Base-by-base conservation (phyloP, 2,329 filamentous ascomycete species). In the Aspergillus eucalypticola region DNA sequence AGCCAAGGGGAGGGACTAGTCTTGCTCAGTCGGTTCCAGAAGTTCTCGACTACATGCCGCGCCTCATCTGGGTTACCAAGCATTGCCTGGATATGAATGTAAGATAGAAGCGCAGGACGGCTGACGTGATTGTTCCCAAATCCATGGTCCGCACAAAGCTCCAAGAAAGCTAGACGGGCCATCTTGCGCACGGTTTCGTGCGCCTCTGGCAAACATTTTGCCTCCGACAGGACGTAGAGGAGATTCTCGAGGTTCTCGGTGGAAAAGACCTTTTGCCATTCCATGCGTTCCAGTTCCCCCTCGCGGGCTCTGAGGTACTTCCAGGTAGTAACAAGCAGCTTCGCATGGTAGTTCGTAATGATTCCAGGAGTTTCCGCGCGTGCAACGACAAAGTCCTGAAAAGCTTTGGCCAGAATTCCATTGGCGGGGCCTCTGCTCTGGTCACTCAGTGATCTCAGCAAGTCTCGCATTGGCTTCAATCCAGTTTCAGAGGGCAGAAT, bases 381-480 rank as follows among this genome's bases (percentile, higher is more conserved):
- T 83, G 71, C 81, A 17, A 78, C 71, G 67, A 94, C 87, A 64
- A 93, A 88, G 8, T 81, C 77, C 58, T 78, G 81, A 73, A 90
- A 88, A 5, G 90, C 90, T 38, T 84, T 79, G 0, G 86, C 75
- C 2, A 96, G 79, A 35, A 90, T 85, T n/a, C 81, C 73, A 3
- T 81, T 78, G 0, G 84, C 75, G 15, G 91, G 92, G 8, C 86
- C 84, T 35, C 91, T 85, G 38, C 87, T 80, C 54, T 84, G 82
- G 58, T 90, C 83, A 54, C 84, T 81, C 66, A 88, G 78, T 61
- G 86, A 84, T 66, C 85, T 85, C 55, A 84, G 80, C 73, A 91
- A 84, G 60, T 90, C 84, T 68, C 90, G 84, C 78, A 96, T 85
- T 15, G 83, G 84, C 64, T 87, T 86, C 69, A 92, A 85, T 56